phyloP scores from a whole-genome alignment of 345 rosid species.

The Sonneratia caseolaris region DNA sequence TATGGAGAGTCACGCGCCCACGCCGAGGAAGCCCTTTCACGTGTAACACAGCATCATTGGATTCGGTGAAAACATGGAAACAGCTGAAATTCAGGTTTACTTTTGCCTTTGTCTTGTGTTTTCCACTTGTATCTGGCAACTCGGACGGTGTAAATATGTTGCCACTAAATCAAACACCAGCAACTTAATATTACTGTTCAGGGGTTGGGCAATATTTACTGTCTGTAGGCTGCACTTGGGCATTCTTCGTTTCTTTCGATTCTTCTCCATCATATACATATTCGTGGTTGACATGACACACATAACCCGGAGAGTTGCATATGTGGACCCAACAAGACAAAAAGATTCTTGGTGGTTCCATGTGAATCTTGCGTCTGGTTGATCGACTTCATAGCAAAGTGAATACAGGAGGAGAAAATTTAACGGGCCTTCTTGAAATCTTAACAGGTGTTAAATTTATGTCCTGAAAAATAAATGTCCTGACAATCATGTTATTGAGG shows the following conservation, averaged over 20 bases:
- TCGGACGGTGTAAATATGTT: not conserved
- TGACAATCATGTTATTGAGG: no score
- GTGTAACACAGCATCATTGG: conserved; percentile 18
- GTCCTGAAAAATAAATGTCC: no score
- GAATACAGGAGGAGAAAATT: no score
- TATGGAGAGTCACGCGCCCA: conserved; percentile 66
- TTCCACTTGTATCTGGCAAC: not conserved
- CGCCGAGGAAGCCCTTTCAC: conserved; percentile 71
- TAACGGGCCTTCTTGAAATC: no score
- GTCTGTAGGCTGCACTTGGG: not conserved
- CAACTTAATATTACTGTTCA: not conserved
- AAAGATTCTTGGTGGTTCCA: no score
- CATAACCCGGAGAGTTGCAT: no score
- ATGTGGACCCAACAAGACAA: no score
- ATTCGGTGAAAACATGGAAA: not conserved
- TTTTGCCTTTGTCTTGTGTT: not conserved
- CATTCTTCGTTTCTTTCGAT: not conserved
- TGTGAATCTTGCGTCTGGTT: no score
- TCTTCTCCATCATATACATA: no score
- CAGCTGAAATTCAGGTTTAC: not conserved
- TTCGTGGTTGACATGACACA: no score
- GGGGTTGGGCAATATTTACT: not conserved
- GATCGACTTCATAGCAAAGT: no score
- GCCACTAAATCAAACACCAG: not conserved
- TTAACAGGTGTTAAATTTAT: no score